Conservation (phyloP, 2,329 filamentous ascomycete species). For the Xylaria polymorpha region DNA sequence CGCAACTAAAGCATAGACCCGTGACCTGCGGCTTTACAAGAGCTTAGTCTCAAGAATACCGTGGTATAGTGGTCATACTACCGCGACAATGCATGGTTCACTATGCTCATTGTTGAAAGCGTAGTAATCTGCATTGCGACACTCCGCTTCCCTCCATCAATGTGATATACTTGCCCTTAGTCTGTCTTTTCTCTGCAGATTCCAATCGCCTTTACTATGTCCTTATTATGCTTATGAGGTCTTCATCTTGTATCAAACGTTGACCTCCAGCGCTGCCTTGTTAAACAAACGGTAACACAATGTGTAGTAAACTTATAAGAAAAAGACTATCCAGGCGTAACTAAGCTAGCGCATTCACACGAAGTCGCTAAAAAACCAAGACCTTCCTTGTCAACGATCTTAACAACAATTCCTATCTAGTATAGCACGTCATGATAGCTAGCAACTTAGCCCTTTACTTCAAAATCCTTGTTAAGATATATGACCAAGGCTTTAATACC, state of each 20-base stretch:
- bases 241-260: not conserved
- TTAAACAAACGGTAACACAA: not conserved
- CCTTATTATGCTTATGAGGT: not conserved
- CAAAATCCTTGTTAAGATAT: not conserved
- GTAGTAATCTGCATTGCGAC: not conserved
- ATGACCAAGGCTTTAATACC: too few species aligned
- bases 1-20: not conserved
- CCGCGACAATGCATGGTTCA: not conserved
- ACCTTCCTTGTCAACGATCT: not conserved
- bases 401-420: not conserved
- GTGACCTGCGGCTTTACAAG: not conserved
- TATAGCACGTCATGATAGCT: not conserved
- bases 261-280: not conserved
- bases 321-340: not conserved
- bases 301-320: not conserved
- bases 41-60: not conserved
- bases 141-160: not conserved
- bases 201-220: not conserved
- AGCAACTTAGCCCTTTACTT: not conserved
- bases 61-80: not conserved
- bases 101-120: not conserved
- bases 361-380: not conserved
- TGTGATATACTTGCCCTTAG: not conserved
- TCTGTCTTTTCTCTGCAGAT: not conserved
- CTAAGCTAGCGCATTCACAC: not conserved